Evolutionary conservation across 495 filamentous ascomycete species (phyloP).

Genomic region (Immersiella caudata): DNA sequence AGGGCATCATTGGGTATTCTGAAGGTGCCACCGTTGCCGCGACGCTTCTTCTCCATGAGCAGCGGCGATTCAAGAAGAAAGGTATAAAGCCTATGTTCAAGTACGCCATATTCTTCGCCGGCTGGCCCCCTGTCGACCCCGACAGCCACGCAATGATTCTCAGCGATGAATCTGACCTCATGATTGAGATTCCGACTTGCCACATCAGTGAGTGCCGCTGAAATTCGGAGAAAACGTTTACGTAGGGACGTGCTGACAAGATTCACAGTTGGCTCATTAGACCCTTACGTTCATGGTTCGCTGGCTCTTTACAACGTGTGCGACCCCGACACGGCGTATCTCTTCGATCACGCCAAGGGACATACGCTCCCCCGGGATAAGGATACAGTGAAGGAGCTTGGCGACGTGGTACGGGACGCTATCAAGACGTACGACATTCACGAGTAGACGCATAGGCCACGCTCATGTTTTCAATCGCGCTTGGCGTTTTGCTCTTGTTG

Average conservation of each 20-base stretch:
- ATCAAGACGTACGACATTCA: constrained; percentile 35
- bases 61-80: constrained; percentile 46
- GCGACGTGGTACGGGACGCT: constrained; percentile 48
- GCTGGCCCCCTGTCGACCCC: constrained; percentile 59
- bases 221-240: background rate
- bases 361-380: constrained; percentile 58
- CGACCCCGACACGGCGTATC: constrained; percentile 56
- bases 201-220: constrained; percentile 53
- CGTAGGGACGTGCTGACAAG: background rate
- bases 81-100: constrained; percentile 56
- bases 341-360: constrained; percentile 63
- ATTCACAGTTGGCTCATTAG: constrained; percentile 53
- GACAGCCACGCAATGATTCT: constrained; percentile 49
- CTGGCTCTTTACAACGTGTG: constrained; percentile 63
- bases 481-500: constrained; percentile 8
- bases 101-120: constrained; percentile 59
- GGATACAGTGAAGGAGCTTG: constrained; percentile 53
- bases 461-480: background rate
- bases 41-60: constrained; percentile 57
- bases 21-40: constrained; percentile 64
- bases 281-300: constrained; percentile 59
- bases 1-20: constrained; percentile 62
- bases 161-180: constrained; percentile 54
- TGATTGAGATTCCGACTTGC: constrained; percentile 58
- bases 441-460: constrained; percentile 19